Conservation (phyloP, 192 early-diverging fungal genomes). For the Coemansia sp. region DNA sequence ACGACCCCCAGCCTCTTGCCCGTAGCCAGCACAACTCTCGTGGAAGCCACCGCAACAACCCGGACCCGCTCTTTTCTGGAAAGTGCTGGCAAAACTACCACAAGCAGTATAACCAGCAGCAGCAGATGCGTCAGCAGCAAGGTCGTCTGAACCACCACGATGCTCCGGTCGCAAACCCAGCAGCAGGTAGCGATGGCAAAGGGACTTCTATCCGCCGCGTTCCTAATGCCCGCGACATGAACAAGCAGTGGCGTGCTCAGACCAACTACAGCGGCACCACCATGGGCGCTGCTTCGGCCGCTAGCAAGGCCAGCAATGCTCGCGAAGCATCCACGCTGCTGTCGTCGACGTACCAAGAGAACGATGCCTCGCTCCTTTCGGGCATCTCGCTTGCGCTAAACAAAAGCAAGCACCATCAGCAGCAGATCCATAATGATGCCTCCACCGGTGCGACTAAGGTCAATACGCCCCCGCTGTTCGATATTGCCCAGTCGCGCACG, state of each 20-base stretch:
- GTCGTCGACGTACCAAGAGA: constrained; percentile 52
- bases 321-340: constrained; percentile 20
- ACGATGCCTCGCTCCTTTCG: constrained; percentile 41
- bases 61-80: constrained; percentile 34
- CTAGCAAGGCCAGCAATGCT: constrained; percentile 20
- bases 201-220: constrained; percentile 37
- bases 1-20: constrained; percentile 16
- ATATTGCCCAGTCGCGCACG: constrained; percentile 40
- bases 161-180: background rate
- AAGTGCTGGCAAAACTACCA: constrained; percentile 49
- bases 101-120: constrained; percentile 41
- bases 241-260: constrained; percentile 51
- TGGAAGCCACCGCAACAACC: constrained; percentile 25
- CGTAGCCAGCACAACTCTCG: constrained; percentile 47
- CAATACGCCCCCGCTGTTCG: constrained; percentile 26
- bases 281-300: constrained; percentile 5
- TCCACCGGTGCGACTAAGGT: constrained; percentile 8
- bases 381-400: constrained; percentile 51
- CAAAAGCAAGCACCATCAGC: constrained; percentile 37
- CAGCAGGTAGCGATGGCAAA: constrained; percentile 8
- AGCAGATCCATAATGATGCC: constrained; percentile 7
- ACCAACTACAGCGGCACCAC: constrained; percentile 11
- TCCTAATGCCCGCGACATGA: constrained; percentile 46
- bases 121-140: constrained; percentile 33
- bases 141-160: background rate